A percentile compares a stretch with the other conserved stretches of the same genome.
Evolutionary conservation across 768 basidiomycete genomes (phyloP).

Genomic region (Inosperma sp.): DNA sequence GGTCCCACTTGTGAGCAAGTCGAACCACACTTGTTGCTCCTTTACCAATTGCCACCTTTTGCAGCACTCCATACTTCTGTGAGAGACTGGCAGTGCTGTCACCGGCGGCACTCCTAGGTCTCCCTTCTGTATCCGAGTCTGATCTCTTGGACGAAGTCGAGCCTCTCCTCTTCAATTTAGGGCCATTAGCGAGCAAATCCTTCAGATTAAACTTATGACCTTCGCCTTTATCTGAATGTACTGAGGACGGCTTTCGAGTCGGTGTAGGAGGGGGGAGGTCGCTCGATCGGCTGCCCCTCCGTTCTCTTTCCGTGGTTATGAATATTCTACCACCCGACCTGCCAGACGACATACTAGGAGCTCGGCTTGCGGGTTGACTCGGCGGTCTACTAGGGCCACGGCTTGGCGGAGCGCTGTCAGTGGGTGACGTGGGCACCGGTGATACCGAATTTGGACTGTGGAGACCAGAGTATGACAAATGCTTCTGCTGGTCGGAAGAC

Average conservation of each 20-base stretch:
- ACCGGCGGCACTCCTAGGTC: slow-evolving; percentile 37
- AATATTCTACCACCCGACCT: slow-evolving; percentile 35
- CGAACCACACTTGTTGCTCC: slow-evolving; percentile 97
- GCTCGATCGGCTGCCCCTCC: slow-evolving; percentile 25
- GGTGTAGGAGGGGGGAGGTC: slow-evolving; percentile 25
- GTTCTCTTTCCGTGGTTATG: slow-evolving; percentile 21
- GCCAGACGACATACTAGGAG: slow-evolving; percentile 46
- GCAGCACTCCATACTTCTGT: slow-evolving; percentile 96
- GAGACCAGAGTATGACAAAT: slow-evolving; percentile 19
- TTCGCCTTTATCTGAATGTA: slow-evolving; percentile 49
- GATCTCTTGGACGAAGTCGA: slow-evolving; percentile 61
- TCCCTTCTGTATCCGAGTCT: slow-evolving; percentile 52
- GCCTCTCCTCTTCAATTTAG: slow-evolving; percentile 68
- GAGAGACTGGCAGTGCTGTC: slow-evolving; percentile 47
- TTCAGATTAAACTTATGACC: slow-evolving; percentile 81
- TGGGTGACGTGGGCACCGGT: slow-evolving; percentile 42
- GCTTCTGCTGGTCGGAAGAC: slow-evolving; percentile 37
- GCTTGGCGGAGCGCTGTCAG: slow-evolving; percentile 61
- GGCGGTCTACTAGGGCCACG: slow-evolving; percentile 55
- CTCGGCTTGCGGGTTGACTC: slow-evolving; percentile 45
- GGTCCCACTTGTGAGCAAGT: slow-evolving; percentile 98
- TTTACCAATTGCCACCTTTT: slow-evolving; percentile 95
- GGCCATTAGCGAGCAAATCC: slow-evolving; percentile 65
- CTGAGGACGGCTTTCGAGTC: slow-evolving; percentile 37
- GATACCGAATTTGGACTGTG: slow-evolving; percentile 23